A percentile compares a stretch with the other conserved stretches of the same genome.
Conservation (phyloP, 352 stramenopile genomes). For the Blastocystis sp. region DNA sequence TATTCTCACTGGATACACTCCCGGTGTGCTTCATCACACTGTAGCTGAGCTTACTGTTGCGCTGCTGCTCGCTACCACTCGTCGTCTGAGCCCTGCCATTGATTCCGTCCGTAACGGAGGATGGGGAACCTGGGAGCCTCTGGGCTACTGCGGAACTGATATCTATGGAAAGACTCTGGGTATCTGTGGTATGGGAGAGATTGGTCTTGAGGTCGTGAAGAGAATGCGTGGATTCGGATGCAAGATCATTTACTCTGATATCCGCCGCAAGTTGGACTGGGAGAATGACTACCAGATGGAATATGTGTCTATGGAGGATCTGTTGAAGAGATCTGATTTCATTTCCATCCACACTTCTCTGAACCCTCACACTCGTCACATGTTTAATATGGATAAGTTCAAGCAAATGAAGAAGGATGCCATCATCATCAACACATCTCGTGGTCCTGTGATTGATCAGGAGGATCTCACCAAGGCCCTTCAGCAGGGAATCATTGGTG, state of each 20-base stretch:
- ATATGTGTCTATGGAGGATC: conserved; percentile 73
- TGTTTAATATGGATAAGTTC: conserved; percentile 74
- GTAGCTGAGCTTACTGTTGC: conserved; percentile 74
- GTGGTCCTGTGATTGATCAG: conserved; percentile 81
- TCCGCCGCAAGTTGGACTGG: conserved; percentile 64
- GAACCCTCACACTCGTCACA: conserved; percentile 70
- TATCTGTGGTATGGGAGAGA: conserved; percentile 76
- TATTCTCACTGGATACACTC: conserved; percentile 76
- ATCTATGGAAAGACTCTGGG: conserved; percentile 74
- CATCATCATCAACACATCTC: conserved; percentile 83
- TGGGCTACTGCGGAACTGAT: conserved; percentile 72
- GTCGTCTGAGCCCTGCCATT: conserved; percentile 71
- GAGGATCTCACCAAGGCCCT: conserved; percentile 68
- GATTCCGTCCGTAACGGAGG: conserved; percentile 72
- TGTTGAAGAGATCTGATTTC: conserved; percentile 76
- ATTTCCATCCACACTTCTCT: conserved; percentile 78
- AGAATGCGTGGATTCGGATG: conserved; percentile 77
- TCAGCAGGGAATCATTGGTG: conserved; percentile 66
- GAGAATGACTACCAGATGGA: conserved; percentile 71
- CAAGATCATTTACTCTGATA: conserved; percentile 75
- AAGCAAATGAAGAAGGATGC: conserved; percentile 74
- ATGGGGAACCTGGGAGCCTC: conserved; percentile 74
- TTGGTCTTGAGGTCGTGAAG: conserved; percentile 75
- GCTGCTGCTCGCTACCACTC: conserved; percentile 72
- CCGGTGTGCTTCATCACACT: conserved; percentile 75